Base-by-base conservation (phyloP, 208 protist species). In the Wallacemonas collosoma region DNA sequence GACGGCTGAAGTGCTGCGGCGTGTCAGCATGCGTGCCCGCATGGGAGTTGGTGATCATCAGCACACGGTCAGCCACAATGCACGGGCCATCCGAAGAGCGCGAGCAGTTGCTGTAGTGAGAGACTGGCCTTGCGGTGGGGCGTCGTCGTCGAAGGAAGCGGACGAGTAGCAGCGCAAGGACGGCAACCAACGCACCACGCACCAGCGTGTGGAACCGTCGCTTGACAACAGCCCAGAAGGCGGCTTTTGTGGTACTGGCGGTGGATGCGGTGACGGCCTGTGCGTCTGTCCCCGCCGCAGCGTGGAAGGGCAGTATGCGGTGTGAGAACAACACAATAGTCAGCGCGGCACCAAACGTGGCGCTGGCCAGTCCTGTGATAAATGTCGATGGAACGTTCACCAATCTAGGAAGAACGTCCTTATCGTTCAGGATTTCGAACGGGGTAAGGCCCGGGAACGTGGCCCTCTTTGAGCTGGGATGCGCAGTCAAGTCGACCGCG, bases 1-100 rank as follows among this genome's bases (percentile, higher is more conserved):
- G 60, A 9, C 60, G 77, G 45, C 56, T 84, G 71, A 91, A 93
- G 69, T 92, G 85, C 47, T 72, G 60, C 1, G 91, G 87, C 15
- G 74, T 86, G 74, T 94, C 88, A 26, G 85, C 85, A 72, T 95
- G 91, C 38, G 85, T 93, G 35, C 88, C 87, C 17, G 83, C 87
- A 58, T 95, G 91, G 35, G 83, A 86, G 77, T 89, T 94, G 6
- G 85, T 83, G 47, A 93, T 75, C 54, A 66, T 74, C 14, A 94
- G 38, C 11, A 93, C 65, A 26, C 64, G 74, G 62, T 80, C 78
- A 26, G 76, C 78, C 6, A 95, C 90, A 50, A 79, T 61, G 54
- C 88, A 95, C 4, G 82, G 84, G 7, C 72, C 72, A 14, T 73
- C 66, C 1, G 71, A 44, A n/a, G 54, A 64, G 39, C 51, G 61